phyloP scores from a whole-genome alignment of 371 early-diverging fungal species.

The Blastocladiella emersonii region DNA sequence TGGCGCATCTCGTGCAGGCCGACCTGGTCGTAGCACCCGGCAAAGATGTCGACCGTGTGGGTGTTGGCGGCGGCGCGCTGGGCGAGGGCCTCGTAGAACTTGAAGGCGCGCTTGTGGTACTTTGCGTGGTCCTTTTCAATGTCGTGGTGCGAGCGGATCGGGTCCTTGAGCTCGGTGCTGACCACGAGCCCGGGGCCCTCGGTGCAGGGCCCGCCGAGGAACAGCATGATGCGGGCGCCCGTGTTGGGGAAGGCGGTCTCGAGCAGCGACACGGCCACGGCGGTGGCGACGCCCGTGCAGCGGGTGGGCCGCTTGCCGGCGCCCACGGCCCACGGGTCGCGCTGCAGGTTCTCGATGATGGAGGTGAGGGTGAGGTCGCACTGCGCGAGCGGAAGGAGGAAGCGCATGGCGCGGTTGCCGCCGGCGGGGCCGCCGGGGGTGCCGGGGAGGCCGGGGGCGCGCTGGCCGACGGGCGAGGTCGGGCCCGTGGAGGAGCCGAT shows the following conservation, averaged over 20 bases:
- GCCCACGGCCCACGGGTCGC: conserved; percentile 98
- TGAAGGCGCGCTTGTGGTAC: conserved; percentile 80
- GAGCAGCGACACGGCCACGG: conserved; percentile 88
- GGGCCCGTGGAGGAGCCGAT: conserved; percentile 24
- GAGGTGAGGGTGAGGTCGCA: conserved; percentile 90
- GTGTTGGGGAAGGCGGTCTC: conserved; percentile 89
- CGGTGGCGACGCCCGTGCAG: conserved; percentile 96
- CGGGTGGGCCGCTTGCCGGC: conserved; percentile 86
- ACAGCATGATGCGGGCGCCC: conserved; percentile 92
- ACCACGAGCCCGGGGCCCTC: conserved; percentile 98
- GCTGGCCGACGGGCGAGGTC: background rate
- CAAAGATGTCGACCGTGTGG: conserved; percentile 79
- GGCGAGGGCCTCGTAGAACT: conserved; percentile 87
- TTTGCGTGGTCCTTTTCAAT: conserved; percentile 89
- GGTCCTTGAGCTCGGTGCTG: conserved; percentile 80
- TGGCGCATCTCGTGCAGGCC: conserved; percentile 96
- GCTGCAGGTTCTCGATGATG: conserved; percentile 88
- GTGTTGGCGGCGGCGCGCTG: conserved; percentile 75
- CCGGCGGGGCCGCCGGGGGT: background rate
- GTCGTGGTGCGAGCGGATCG: conserved; percentile 94
- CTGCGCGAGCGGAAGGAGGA: conserved; percentile 80
- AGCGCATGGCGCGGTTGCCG: conserved; percentile 24
- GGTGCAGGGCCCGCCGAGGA: conserved; percentile 95
- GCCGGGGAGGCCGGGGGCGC: background rate
- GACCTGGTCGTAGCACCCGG: conserved; percentile 87